These are phyloP conservation scores for Apophysomyces variabilis DNA, from an alignment of 371 early-diverging fungal genomes.

Conservation along the genomic window DNA sequence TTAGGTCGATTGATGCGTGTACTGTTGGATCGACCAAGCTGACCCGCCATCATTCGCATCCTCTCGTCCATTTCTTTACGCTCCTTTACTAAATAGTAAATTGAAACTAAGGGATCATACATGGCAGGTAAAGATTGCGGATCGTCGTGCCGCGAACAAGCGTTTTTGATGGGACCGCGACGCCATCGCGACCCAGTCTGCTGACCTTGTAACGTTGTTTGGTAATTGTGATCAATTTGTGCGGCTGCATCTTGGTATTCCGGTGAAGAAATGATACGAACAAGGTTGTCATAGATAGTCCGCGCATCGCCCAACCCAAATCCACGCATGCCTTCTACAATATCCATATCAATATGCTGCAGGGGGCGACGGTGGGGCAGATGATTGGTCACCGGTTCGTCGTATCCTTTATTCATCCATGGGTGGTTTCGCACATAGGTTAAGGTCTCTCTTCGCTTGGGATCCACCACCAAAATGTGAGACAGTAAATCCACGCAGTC, in stretches of 20 bases:
- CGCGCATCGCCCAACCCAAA: conserved; percentile 45
- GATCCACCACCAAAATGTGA: conserved; percentile 68
- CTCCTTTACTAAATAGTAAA: conserved; percentile 88
- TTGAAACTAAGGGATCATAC: conserved; percentile 77
- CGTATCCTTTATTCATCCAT: conserved; percentile 77
- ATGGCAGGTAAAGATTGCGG: conserved; percentile 47
- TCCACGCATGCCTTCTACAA: conserved; percentile 52
- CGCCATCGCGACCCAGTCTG: conserved; percentile 25
- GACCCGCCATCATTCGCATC: conserved; percentile 22
- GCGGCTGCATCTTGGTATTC: conserved; percentile 42
- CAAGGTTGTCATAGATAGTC: conserved; percentile 33
- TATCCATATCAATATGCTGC: conserved; percentile 36
- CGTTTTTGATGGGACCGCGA: conserved; percentile 19
- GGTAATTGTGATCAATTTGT: conserved; percentile 37
- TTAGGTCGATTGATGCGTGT: conserved; percentile 12
- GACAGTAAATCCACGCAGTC: conserved; percentile 72
- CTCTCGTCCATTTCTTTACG: conserved; percentile 29
- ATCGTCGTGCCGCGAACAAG: conserved; percentile 28
- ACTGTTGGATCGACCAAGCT: conserved; percentile 26
- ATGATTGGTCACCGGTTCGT: conserved; percentile 42
- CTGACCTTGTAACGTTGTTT: conserved; percentile 17
- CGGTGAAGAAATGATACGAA: conserved; percentile 30
- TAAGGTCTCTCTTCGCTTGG: conserved; percentile 62
- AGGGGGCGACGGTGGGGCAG: conserved; percentile 44
- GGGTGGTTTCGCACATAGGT: conserved; percentile 62